phyloP scores from a whole-genome alignment of 495 filamentous ascomycete species.

The Cairneyella variabilis region DNA sequence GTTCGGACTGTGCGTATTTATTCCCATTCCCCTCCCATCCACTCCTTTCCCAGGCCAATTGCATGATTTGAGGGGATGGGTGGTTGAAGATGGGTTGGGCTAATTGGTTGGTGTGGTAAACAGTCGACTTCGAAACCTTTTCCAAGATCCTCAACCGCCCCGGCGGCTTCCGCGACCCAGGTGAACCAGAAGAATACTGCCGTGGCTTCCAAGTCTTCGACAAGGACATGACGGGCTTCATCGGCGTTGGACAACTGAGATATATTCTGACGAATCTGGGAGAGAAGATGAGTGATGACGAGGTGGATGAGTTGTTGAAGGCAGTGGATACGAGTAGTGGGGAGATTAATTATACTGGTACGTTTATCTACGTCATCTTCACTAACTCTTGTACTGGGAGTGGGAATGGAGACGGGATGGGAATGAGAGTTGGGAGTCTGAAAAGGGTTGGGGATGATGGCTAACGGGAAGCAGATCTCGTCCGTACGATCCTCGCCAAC shows the following conservation, averaged over 20 bases:
- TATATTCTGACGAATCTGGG: conserved; percentile 96
- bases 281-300: conserved; percentile 98
- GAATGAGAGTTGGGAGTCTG: not conserved
- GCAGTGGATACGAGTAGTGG: conserved; percentile 90
- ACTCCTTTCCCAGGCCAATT: not conserved
- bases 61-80: not conserved
- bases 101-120: not conserved
- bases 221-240: conserved; percentile 97
- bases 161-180: conserved; percentile 95
- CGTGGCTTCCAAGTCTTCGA: conserved; percentile 98
- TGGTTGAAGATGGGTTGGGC: not conserved
- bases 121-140: conserved; percentile 98
- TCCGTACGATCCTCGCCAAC: conserved; percentile 92
- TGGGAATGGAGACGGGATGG: not conserved
- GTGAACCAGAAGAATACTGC: conserved; percentile 96
- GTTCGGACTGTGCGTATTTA: conserved; percentile 75
- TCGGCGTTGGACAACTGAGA: conserved; percentile 92
- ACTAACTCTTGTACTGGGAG: not conserved
- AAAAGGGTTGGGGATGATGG: not conserved
- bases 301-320: conserved; percentile 97
- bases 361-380: conserved; percentile 22
- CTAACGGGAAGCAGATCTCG: conserved; percentile 58
- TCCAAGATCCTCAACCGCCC: conserved; percentile 92
- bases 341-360: conserved; percentile 95
- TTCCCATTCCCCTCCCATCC: not conserved